Evolutionary conservation across 495 filamentous ascomycete genomes (phyloP).

Genomic region (Hyaloscypha variabilis): DNA sequence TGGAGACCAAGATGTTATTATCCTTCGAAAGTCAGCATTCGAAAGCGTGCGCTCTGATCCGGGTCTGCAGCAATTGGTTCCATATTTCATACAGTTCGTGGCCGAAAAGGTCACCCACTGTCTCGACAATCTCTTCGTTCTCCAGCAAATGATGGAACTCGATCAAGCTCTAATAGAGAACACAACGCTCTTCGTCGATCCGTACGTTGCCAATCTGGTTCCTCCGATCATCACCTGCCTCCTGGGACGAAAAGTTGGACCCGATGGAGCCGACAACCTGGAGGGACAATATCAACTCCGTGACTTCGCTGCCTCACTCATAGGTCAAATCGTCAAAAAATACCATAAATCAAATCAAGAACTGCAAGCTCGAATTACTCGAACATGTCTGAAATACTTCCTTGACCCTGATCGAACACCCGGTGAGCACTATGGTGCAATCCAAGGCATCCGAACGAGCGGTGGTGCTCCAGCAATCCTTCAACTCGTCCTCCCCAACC

Average conservation of each 20-base stretch:
- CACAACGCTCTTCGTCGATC: conserved; percentile 78
- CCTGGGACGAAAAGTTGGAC: conserved; percentile 80
- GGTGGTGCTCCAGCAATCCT: conserved; percentile 81
- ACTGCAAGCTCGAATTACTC: conserved; percentile 83
- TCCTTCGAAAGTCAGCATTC: conserved; percentile 80
- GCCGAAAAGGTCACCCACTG: conserved; percentile 92
- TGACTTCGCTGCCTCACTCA: conserved; percentile 78
- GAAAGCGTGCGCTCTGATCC: conserved; percentile 83
- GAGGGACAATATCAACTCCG: conserved; percentile 78
- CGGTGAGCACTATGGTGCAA: conserved; percentile 82
- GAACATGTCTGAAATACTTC: conserved; percentile 87
- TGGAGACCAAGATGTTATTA: conserved; percentile 67
- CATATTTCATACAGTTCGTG: conserved; percentile 95
- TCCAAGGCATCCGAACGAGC: conserved; percentile 73
- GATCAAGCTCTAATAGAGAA: conserved; percentile 83
- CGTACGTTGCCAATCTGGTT: conserved; percentile 86
- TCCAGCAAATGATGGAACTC: conserved; percentile 90
- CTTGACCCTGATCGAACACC: conserved; percentile 81
- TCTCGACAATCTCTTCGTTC: conserved; percentile 80
- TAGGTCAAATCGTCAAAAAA: conserved; percentile 71
- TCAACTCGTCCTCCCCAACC: conserved; percentile 76
- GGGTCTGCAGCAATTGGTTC: conserved; percentile 89
- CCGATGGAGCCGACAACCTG: conserved; percentile 38
- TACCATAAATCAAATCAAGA: conserved; percentile 74
- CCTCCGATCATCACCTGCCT: conserved; percentile 90